Evolutionary conservation across 2,329 filamentous ascomycete genomes (phyloP), one percentile per base, ranked within the genome.

Genomic region (Microdochium bolleyi): DNA sequence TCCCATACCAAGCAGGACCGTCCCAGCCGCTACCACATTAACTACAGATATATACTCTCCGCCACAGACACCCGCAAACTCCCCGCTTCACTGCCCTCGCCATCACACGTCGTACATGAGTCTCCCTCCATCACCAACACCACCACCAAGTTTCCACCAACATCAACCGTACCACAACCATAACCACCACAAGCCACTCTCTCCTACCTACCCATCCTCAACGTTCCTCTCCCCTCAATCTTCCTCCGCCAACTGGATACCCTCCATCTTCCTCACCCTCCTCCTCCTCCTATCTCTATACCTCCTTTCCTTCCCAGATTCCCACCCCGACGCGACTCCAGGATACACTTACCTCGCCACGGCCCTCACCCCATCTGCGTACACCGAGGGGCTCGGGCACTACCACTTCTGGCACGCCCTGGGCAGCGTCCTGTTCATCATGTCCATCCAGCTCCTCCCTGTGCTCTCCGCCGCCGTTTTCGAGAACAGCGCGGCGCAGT

Each of bases 341-440:
- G 79, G 80, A 4, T 84, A n/a, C n/a, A n/a, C n/a, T n/a, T n/a
- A n/a, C n/a, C n/a, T n/a, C n/a, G n/a, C 76, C 73, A 61, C 71
- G 2, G 73, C 65, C 49, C 72, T 84, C 24, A 68, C 70, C 16
- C 7, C 11, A 19, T 67, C 68, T 0, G n/a, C 58, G 75, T 13
- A 78, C 80, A 32, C 78, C 79, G 3, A 58, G 66, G 38, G 79
- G 74, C 71, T 78, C 54, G 34, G 34, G 13, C 68, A 70, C 50
- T 79, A 79, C 64, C 74, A 79, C 25, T 83, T 78, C 65, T 84
- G 77, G 74, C 78, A 83, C 58, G 73, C 73, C 51, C 62, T 74
- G 44, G 80, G 80, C 3, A 73, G 78, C 1, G 66, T 79, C 27
- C 54, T 81, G 2, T 76, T 83, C 53, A 73, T 83, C 4, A 3